These are phyloP conservation scores for Polychaeton citri DNA, from an alignment of 2,329 filamentous ascomycete species.

Conservation along the genomic window DNA sequence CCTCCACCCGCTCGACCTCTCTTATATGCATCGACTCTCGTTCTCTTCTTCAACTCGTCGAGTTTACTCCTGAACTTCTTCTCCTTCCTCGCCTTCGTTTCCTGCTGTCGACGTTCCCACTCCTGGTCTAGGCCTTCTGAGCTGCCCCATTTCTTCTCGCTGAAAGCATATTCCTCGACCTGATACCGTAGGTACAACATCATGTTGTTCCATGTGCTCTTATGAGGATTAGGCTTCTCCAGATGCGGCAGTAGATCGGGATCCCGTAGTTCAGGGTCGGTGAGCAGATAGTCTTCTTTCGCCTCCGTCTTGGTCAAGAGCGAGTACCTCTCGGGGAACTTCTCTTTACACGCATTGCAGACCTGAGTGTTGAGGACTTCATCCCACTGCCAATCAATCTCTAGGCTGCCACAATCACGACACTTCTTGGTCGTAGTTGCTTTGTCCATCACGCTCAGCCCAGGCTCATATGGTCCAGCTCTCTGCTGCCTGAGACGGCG, in stretches of 20 bases:
- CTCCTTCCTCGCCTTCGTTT: slow-evolving; percentile 78
- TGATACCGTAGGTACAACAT: slow-evolving; percentile 91
- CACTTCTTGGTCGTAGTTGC: slow-evolving; percentile 51
- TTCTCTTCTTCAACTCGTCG: slow-evolving; percentile 82
- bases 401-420: slow-evolving; percentile 65
- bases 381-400: slow-evolving; percentile 93
- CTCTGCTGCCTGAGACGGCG: slow-evolving; percentile 59
- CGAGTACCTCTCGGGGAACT: slow-evolving; percentile 81
- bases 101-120: slow-evolving; percentile 63
- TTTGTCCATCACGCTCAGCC: slow-evolving; percentile 59
- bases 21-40: slow-evolving; percentile 77
- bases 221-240: slow-evolving; percentile 84
- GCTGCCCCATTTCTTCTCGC: slow-evolving; percentile 74
- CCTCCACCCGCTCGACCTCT: slow-evolving; percentile 46
- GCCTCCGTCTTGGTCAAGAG: slow-evolving; percentile 94
- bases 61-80: slow-evolving; percentile 85
- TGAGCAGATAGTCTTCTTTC: slow-evolving; percentile 86
- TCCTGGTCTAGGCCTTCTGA: slow-evolving; percentile 75
- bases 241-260: slow-evolving; percentile 75
- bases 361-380: slow-evolving; percentile 66
- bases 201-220: slow-evolving; percentile 96
- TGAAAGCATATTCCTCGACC: slow-evolving; percentile 86
- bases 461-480: slow-evolving; percentile 76
- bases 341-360: slow-evolving; percentile 79
- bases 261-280: slow-evolving; percentile 88